A percentile compares a stretch with the other conserved stretches of the same genome.
Conservation (phyloP, 2,329 filamentous ascomycete genomes). For the Monosporascus sp. region DNA sequence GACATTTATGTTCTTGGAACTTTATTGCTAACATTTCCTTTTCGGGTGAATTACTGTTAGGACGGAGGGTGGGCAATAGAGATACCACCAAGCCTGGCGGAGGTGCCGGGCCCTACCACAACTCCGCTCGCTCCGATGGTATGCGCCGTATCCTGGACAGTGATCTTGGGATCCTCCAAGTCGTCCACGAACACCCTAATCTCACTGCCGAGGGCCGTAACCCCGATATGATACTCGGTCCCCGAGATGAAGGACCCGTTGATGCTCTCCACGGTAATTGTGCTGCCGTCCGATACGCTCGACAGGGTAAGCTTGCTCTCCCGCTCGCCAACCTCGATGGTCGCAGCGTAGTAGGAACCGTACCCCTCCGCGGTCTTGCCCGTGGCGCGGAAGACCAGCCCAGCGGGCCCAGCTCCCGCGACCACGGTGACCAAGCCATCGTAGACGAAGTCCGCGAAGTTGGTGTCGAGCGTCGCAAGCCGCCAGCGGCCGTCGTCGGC, state of each 20-base stretch:
- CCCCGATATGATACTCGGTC: conserved; percentile 17
- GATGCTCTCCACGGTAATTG: conserved; percentile 1
- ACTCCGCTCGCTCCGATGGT: conserved; percentile 22
- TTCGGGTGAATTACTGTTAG: too few species aligned
- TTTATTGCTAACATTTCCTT: neutral
- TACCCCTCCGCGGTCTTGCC: conserved; percentile 9
- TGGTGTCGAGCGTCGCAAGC: conserved; percentile 30
- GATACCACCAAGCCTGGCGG: conserved; percentile 21
- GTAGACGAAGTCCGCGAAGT: conserved; percentile 29
- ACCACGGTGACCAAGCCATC: conserved; percentile 23
- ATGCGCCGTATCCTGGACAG: conserved; percentile 13
- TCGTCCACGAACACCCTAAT: conserved; percentile 25
- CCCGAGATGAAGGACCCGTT: neutral
- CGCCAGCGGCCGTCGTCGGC: conserved; percentile 10
- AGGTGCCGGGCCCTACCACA: conserved; percentile 8
- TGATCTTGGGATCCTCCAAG: conserved; percentile 15
- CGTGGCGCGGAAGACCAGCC: conserved; percentile 31
- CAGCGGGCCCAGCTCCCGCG: conserved; percentile 20
- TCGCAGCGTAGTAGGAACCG: conserved; percentile 27
- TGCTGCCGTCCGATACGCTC: conserved; percentile 7
- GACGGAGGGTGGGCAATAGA: conserved; percentile 20
- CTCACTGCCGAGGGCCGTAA: conserved; percentile 18
- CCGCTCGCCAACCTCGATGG: conserved; percentile 19
- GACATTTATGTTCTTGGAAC: neutral
- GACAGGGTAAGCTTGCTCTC: conserved; percentile 7